Evolutionary conservation across 441 rosid species (phyloP).

Genomic region (Capsella rubella): DNA sequence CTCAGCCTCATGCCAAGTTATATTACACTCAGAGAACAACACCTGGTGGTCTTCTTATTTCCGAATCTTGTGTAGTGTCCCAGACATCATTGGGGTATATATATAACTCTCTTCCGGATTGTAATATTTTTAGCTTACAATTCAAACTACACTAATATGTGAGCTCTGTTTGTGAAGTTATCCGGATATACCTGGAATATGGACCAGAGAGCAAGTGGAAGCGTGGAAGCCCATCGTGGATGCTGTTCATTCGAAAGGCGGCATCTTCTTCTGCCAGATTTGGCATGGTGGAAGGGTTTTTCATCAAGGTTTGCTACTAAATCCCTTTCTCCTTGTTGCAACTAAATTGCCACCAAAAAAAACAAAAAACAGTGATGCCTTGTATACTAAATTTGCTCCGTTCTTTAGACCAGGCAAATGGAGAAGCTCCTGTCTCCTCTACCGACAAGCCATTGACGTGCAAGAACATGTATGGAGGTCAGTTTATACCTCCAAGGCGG

Average conservation of each 20-base stretch:
- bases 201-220: conserved; percentile 54
- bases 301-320: conserved; percentile 16
- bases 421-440: conserved; percentile 47
- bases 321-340: neutral
- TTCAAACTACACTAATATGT: neutral
- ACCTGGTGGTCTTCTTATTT: conserved; percentile 52
- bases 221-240: conserved; percentile 55
- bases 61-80: conserved; percentile 52
- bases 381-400: neutral
- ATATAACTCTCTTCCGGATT: neutral
- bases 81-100: conserved; percentile 52
- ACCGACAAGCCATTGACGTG: conserved; percentile 42
- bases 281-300: conserved; percentile 56
- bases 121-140: neutral
- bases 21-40: conserved; percentile 55
- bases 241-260: conserved; percentile 52
- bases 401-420: conserved; percentile 42
- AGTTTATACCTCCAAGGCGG: conserved; percentile 45
- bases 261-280: conserved; percentile 51
- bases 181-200: conserved; percentile 48
- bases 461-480: conserved; percentile 17
- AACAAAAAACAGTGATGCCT: neutral
- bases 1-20: conserved; percentile 49
- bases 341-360: neutral
- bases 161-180: conserved; percentile 36